Conservation (phyloP, 2,329 filamentous ascomycete genomes). For the Ascosphaera aggregata region DNA sequence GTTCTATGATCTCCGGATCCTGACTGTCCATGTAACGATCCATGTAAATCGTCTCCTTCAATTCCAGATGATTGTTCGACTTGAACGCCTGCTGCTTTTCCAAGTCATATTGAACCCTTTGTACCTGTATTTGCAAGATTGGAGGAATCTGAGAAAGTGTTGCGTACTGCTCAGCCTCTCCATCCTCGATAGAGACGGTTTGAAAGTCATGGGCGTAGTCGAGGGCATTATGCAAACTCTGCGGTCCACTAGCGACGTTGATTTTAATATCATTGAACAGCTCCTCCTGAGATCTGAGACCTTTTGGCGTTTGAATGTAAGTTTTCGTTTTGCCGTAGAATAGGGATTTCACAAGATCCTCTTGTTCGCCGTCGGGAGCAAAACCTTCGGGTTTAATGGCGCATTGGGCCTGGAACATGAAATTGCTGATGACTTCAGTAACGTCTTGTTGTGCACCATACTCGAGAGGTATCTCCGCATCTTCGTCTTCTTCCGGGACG, state of each 20-base stretch:
- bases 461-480: slow-evolving; percentile 15
- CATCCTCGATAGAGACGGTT: slow-evolving; percentile 42
- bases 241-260: slow-evolving; percentile 31
- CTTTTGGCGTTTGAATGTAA: slow-evolving; percentile 22
- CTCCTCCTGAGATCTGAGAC: slow-evolving; percentile 28
- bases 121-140: slow-evolving; percentile 71
- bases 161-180: slow-evolving; percentile 37
- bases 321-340: slow-evolving; percentile 27
- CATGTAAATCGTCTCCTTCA: slow-evolving; percentile 64
- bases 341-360: slow-evolving; percentile 44
- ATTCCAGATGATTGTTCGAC: slow-evolving; percentile 50
- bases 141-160: slow-evolving; percentile 59
- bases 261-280: slow-evolving; percentile 39
- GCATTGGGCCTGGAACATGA: slow-evolving; percentile 73
- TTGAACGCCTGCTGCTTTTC: slow-evolving; percentile 38
- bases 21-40: slow-evolving; percentile 59
- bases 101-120: slow-evolving; percentile 52
- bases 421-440: slow-evolving; percentile 82
- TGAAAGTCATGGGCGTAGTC: slow-evolving; percentile 70
- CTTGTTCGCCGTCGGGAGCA: slow-evolving; percentile 49
- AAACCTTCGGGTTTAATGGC: slow-evolving; percentile 52
- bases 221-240: slow-evolving; percentile 61
- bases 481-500: background rate
- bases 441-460: slow-evolving; percentile 72
- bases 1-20: slow-evolving; percentile 35